Evolutionary conservation across 441 rosid genomes (phyloP).

Genomic region (Cnidoscolus chayamansa): DNA sequence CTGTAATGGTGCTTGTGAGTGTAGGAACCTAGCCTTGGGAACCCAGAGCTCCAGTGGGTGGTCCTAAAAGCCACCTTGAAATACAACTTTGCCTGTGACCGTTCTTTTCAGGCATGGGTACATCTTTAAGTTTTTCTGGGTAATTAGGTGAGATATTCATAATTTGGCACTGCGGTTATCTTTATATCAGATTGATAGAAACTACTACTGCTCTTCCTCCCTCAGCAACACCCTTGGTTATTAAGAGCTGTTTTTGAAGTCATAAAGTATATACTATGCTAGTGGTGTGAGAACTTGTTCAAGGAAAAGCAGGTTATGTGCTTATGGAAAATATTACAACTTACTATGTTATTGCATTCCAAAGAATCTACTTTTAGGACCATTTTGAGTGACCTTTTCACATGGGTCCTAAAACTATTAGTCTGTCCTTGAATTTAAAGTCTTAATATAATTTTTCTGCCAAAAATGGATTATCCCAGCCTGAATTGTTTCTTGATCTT

Average conservation of each 20-base stretch:
- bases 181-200: neutral
- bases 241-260: neutral
- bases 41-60: neutral
- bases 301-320: neutral
- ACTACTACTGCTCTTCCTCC: neutral
- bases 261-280: neutral
- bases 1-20: neutral
- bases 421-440: neutral
- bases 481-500: neutral
- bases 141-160: neutral
- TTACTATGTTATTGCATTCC: neutral
- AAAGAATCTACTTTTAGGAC: constrained; percentile 17
- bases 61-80: neutral
- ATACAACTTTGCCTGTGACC: neutral
- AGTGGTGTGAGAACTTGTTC: neutral
- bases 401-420: neutral
- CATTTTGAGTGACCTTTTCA: neutral
- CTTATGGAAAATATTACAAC: neutral
- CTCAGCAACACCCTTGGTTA: neutral
- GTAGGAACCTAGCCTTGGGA: neutral
- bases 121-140: neutral
- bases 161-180: neutral
- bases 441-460: neutral
- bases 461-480: neutral
- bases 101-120: neutral